Base-by-base conservation (phyloP, 352 stramenopile species). In the Aphanomyces astaci region DNA sequence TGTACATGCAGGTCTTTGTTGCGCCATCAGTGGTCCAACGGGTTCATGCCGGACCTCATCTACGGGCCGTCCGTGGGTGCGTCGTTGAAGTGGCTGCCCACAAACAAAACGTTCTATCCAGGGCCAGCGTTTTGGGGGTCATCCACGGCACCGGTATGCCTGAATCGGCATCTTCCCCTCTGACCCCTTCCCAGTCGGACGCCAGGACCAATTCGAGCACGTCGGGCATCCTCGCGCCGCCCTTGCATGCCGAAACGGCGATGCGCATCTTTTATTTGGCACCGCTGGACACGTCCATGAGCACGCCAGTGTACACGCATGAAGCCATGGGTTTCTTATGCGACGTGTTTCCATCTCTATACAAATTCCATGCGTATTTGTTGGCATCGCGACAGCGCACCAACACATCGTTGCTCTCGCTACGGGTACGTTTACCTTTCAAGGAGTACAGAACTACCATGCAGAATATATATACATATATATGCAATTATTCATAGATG, bases 181-280 rank as follows among this genome's bases (percentile, higher is more conserved):
- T 15, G 15, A 15, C 7, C 36, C 15, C 36, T 43, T 43, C 36
- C 45, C 3, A 33, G 17, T 22, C 25, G 28, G 43, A 32, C 57
- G 9, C 56, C 40, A 32, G 27, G 22, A 36, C 43, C 22, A 28
- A 27, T 43, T 9, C 2, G 9, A 39, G 45, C 28, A 84, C 75
- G 3, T 89, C 86, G 1, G 87, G 76, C 4, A 73, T 94, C 43
- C 74, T 86, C 9, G 83, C 84, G 15, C 83, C 86, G 32, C 86
- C 86, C 1, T 79, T 93, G 48, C 84, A 79, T 27, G 82, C 80
- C 4, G 83, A 94, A 51, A 79, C 91, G 9, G 86, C 75, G n/a
- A 89, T 83, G 80, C 79, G 92, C 60, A 88, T 94, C 55, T 94
- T 91, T 66, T 79, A 80, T 5, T 70, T 94, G n/a, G 79, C 84